These are phyloP conservation scores for Fusarium decemcellulare DNA, from an alignment of 2,329 filamentous ascomycete species.

Conservation along the genomic window DNA sequence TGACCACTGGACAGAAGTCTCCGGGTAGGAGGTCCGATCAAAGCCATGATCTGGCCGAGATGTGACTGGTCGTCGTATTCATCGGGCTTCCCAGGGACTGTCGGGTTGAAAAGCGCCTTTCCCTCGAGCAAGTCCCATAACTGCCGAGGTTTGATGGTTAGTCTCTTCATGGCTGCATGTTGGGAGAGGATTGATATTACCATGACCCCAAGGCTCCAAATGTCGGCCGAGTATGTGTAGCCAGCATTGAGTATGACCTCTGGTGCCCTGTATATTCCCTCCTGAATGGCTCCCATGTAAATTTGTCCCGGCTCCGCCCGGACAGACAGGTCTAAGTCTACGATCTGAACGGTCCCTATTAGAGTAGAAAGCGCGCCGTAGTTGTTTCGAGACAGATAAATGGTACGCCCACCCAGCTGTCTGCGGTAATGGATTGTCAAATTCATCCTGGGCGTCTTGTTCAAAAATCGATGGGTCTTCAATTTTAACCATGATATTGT, in stretches of 20 bases:
- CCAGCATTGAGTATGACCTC: constrained; percentile 43
- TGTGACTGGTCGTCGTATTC: constrained; percentile 19
- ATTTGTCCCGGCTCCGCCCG: background rate
- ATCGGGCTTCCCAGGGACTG: background rate
- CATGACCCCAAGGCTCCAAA: constrained; percentile 44
- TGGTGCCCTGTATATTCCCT: constrained; percentile 36
- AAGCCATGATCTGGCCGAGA: constrained; percentile 18
- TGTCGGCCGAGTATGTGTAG: constrained; percentile 33
- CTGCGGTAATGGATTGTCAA: constrained; percentile 41
- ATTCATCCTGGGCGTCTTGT: constrained; percentile 38
- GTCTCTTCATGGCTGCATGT: background rate
- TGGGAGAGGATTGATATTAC: constrained; percentile 9
- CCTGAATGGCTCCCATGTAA: constrained; percentile 29
- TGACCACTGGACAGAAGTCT: constrained; percentile 10
- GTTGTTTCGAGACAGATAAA: constrained; percentile 44
- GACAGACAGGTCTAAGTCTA: constrained; percentile 37
- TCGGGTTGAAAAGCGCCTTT: constrained; percentile 17
- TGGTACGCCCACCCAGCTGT: constrained; percentile 17
- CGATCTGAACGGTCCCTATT: constrained; percentile 35
- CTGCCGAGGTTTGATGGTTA: background rate
- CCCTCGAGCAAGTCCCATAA: constrained; percentile 27
- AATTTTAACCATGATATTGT: constrained; percentile 39
- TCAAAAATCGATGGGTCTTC: constrained; percentile 36
- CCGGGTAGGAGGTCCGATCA: constrained; percentile 16
- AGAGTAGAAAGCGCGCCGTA: constrained; percentile 30